Evolutionary conservation across 805 yeast genomes (phyloP), one percentile per base, ranked within the genome.

Genomic region (Starmerella riodocensis): DNA sequence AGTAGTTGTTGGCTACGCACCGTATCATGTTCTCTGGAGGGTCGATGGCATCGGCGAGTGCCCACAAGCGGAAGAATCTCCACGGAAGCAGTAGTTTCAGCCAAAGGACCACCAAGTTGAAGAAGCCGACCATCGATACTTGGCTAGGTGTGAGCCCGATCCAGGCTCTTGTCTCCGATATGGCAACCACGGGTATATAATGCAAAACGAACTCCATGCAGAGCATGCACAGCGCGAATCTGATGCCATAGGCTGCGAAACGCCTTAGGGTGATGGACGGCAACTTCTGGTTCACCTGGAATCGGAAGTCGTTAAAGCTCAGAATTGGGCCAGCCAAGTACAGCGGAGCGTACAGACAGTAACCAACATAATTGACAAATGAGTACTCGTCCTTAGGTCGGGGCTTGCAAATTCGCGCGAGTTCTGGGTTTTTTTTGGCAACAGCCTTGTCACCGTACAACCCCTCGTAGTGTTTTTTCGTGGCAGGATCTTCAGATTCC

Each of bases 1-100:
- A 79, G 58, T 77, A 91, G 60, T 91, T 91, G 60, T 91, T 84
- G 57, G 84, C 81, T 74, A 91, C 83, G 56, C 97, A 86, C 42
- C 99, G 67, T 41, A 91, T 76, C 97, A 91, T 91, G 54, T 91
- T 91, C 56, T 91, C 99, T 2, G 98, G 97, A 0, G 97, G 82
- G 54, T 91, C 97, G 37, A 88, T 83, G 0, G 81, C 82, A 58
- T 91, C 99, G n/a, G 82, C 49, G 41, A 91, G 62, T 6, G 91
- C 71, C 98, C 99, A 91, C 49, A 88, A 66, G 46, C 99, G 66
- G 63, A 91, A 91, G 35, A 88, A 62, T 55, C 99, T 69, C 99
- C 99, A 91, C 5, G 98, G 98, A 38, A 91, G 78, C 41, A 91
- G 68, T 29, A 91, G 59, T 49, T 91, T 91, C 49, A 91, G 67